Percentiles rank a stretch among this genome's conserved stretches.
phyloP scores from a whole-genome alignment of 306 rosid species.

The Begonia loranthoides region DNA sequence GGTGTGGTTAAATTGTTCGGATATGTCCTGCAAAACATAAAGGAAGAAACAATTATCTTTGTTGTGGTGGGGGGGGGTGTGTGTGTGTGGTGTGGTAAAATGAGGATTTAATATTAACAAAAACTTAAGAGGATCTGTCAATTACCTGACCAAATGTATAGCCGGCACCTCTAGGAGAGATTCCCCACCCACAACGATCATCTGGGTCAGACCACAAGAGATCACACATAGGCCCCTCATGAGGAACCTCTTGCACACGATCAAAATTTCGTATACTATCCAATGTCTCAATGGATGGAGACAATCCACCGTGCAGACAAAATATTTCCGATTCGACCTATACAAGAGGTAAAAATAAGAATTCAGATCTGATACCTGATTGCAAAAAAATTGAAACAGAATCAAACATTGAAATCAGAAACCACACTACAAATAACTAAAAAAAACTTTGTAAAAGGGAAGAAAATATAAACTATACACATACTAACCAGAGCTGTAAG shows the following conservation, averaged over 20 bases:
- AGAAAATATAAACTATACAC: background rate
- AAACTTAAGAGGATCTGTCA: too few species aligned
- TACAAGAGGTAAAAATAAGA: slow-evolving; percentile 6
- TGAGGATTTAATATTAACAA: too few species aligned
- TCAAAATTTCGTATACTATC: slow-evolving; percentile 84
- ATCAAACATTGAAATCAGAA: background rate
- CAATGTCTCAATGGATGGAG: slow-evolving; percentile 91
- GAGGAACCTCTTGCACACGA: slow-evolving; percentile 98
- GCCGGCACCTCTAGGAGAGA: slow-evolving; percentile 94
- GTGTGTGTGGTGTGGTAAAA: background rate
- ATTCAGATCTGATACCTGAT: background rate
- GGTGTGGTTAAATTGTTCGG: slow-evolving; percentile 90
- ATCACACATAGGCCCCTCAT: slow-evolving; percentile 96
- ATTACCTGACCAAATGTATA: slow-evolving; percentile 90
- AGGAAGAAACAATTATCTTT: slow-evolving; percentile 2
- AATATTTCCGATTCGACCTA: slow-evolving; percentile 97
- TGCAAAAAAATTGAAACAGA: too few species aligned
- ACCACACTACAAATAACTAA: background rate
- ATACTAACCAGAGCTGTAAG: slow-evolving; percentile 92
- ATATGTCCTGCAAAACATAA: slow-evolving; percentile 52
- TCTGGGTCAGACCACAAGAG: slow-evolving; percentile 96
- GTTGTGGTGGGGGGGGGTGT: too few species aligned
- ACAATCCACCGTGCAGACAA: slow-evolving; percentile 88
- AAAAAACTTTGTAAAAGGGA: background rate
- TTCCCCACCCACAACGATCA: slow-evolving; percentile 98